Conservation (phyloP, 805 yeast genomes). For the Candida ponderosae region DNA sequence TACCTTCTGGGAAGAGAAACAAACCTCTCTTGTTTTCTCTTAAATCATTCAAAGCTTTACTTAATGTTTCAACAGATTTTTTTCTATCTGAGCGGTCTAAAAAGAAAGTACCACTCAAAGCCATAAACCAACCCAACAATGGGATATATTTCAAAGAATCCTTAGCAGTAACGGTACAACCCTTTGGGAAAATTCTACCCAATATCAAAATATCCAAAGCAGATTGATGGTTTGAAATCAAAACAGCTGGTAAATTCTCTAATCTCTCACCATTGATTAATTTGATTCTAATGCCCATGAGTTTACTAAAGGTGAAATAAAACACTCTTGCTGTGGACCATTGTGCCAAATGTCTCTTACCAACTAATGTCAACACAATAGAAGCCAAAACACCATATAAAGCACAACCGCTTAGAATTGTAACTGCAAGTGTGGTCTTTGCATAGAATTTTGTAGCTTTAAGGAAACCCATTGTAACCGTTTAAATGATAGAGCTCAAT, state of each 20-base stretch:
- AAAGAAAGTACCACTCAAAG: conserved; percentile 83
- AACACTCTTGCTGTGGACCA: conserved; percentile 85
- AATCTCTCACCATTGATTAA: conserved; percentile 60
- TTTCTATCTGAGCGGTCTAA: conserved; percentile 74
- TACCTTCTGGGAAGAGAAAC: conserved; percentile 96
- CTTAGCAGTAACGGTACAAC: conserved; percentile 90
- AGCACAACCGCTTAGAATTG: conserved; percentile 52
- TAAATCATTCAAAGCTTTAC: conserved; percentile 56
- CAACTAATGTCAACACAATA: conserved; percentile 51
- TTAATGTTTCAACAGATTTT: conserved; percentile 69
- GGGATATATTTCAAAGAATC: conserved; percentile 79
- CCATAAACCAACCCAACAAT: conserved; percentile 95
- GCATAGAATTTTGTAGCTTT: conserved; percentile 38
- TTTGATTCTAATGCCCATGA: conserved; percentile 64
- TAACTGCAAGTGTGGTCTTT: conserved; percentile 47
- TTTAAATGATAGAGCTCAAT: too few species aligned
- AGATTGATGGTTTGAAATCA: conserved; percentile 86
- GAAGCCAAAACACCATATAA: conserved; percentile 77
- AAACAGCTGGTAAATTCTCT: conserved; percentile 61
- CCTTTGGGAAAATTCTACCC: conserved; percentile 80
- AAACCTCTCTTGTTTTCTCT: conserved; percentile 61
- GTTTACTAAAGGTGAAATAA: conserved; percentile 47
- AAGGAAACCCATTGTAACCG: conserved; percentile 3
- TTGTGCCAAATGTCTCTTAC: conserved; percentile 77
- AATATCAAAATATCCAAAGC: conserved; percentile 76